Evolutionary conservation across 2,329 filamentous ascomycete genomes (phyloP).

Genomic region (Pseudomassariella vexata): DNA sequence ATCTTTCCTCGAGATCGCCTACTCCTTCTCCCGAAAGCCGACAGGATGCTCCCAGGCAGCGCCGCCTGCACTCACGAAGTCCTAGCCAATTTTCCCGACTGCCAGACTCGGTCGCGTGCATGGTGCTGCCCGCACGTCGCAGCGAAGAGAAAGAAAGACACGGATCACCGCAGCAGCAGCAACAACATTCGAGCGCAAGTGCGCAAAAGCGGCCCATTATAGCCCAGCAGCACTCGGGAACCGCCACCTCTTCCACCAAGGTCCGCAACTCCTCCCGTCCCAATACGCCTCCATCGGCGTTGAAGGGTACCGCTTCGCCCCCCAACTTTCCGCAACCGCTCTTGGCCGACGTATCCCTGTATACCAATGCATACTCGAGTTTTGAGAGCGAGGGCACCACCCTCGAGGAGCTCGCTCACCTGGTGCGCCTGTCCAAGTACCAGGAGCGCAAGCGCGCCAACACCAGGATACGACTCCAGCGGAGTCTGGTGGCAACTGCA

Average conservation of each 20-base stretch:
- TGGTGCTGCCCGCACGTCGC: constrained; percentile 35
- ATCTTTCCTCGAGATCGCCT: constrained; percentile 47
- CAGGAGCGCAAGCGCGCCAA: constrained; percentile 75
- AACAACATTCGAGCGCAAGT: constrained; percentile 29
- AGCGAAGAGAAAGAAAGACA: constrained; percentile 34
- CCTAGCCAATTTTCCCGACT: constrained; percentile 37
- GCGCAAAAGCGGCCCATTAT: constrained; percentile 43
- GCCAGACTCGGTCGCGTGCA: constrained; percentile 36
- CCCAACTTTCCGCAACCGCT: constrained; percentile 47
- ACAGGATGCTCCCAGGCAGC: constrained; percentile 42
- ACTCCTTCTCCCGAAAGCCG: constrained; percentile 49
- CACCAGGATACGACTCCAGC: constrained; percentile 67
- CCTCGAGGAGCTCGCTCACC: constrained; percentile 70
- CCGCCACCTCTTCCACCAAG: too few relatives aligned
- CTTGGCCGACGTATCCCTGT: constrained; percentile 60
- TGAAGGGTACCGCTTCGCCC: constrained; percentile 34
- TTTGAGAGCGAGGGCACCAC: constrained; percentile 61
- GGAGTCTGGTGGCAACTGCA: constrained; percentile 68
- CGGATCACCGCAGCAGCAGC: constrained; percentile 23
- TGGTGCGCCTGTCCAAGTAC: constrained; percentile 72
- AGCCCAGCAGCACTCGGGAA: constrained; percentile 37
- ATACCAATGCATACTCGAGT: constrained; percentile 55
- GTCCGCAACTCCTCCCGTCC: constrained; percentile 14
- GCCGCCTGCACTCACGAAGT: constrained; percentile 48
- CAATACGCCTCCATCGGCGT: constrained; percentile 24